Evolutionary conservation across 2,329 filamentous ascomycete species (phyloP), one percentile per base, ranked within the genome.

Genomic region (Magnaporthiopsis incrustans): DNA sequence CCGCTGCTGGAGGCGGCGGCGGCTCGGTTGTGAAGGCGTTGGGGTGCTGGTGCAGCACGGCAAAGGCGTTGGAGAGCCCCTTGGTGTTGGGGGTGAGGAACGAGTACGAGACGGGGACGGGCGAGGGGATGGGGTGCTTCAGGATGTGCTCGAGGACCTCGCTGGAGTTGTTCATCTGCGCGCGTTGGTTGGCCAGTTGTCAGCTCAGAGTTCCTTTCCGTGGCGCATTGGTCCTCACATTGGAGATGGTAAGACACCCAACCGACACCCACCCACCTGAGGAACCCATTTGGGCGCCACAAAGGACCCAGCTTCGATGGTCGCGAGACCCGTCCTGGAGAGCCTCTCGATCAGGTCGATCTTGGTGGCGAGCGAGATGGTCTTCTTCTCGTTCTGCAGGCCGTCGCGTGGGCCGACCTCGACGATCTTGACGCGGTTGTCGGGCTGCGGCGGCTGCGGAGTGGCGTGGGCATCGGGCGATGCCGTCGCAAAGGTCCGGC

Each of bases 341-440:
- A 96, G 78, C 66, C 85, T 80, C 68, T 88, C 82, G 56, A 96
- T 89, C 63, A 96, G 76, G 68, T 92, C 85, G 64, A 94, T 83
- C 75, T 96, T 96, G 2, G 87, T 92, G 8, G 82, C 79, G 14
- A 91, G 78, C 0, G 90, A 80, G 67, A 96, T 89, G 33, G 81
- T 81, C 67, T 80, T 84, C 77, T 89, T 90, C 78, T 95, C 90
- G 72, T 95, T 96, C 73, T 96, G 91, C 63, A 96, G 77, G n/a
- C 91, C 91, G 78, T 96, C 91, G 68, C 91, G 83, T 44, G 91
- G 91, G 11, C 90, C 91, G 67, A 96, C 91, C 78, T 96, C 91
- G 67, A 95, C 88, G 56, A 96, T 87, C 61, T 67, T 67, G 59
- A 69, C 67, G 10, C 26, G 61, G 65, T 60, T 66, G 65, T 67